These are phyloP conservation scores for Tylopilus sp. DNA, from an alignment of 768 basidiomycete genomes.

Conservation along the genomic window DNA sequence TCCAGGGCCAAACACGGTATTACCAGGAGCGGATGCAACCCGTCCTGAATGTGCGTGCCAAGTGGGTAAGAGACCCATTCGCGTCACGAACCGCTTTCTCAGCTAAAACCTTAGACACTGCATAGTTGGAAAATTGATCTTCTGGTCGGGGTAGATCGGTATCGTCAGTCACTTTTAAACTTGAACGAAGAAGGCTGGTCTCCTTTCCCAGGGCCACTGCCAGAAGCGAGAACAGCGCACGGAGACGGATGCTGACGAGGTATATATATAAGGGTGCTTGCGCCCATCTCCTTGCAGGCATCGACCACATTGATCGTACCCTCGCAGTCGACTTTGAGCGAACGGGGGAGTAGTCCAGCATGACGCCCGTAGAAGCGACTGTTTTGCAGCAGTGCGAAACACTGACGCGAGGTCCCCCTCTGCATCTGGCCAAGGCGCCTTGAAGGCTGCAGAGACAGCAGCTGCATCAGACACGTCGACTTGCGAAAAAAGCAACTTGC, in stretches of 20 bases:
- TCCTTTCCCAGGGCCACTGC: constrained; percentile 73
- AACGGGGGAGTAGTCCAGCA: constrained; percentile 45
- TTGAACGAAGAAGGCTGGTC: constrained; percentile 57
- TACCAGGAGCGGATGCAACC: constrained; percentile 78
- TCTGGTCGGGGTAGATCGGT: constrained; percentile 47
- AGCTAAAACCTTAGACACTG: constrained; percentile 57
- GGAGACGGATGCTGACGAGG: constrained; percentile 67
- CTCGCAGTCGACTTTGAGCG: constrained; percentile 58
- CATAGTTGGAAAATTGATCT: constrained; percentile 72
- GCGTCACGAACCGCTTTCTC: constrained; percentile 47
- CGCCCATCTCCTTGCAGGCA: constrained; percentile 54
- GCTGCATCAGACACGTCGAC: constrained; percentile 54
- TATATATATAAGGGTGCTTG: constrained; percentile 63
- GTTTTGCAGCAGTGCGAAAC: constrained; percentile 73
- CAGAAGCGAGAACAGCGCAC: constrained; percentile 57
- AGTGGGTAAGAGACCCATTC: constrained; percentile 33
- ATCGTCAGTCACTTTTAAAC: constrained; percentile 62
- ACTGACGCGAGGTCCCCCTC: constrained; percentile 39
- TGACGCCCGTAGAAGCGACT: constrained; percentile 77
- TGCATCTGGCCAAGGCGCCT: constrained; percentile 54
- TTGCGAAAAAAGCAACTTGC: constrained; percentile 53
- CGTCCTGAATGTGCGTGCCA: constrained; percentile 47
- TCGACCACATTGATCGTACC: constrained; percentile 68
- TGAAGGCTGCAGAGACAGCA: constrained; percentile 60
- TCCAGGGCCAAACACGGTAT: constrained; percentile 71